Base-by-base conservation (phyloP, 208 protist genomes). In the Leishmania guyanensis region DNA sequence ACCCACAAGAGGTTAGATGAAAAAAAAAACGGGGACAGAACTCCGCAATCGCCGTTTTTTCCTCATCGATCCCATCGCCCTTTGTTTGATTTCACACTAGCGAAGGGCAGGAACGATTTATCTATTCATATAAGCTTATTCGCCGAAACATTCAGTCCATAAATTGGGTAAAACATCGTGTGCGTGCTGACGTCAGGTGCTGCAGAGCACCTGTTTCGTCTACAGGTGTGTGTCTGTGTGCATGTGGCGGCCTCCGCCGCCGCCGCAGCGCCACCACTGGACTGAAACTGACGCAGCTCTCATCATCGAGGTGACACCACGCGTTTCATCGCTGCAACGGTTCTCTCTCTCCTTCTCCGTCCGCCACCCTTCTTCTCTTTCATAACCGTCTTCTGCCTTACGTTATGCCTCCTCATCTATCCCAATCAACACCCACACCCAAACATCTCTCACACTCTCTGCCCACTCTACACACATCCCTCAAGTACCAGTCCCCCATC, bases 291-390 rank as follows among this genome's bases (percentile, higher is more conserved):
- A 29, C 62, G 62, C 4, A 14, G 26, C 1, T 39, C 62, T 68
- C 26, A 33, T 66, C 26, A 29, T 20, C 29, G 3, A 39, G 29
- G 5, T 29, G 4, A 8, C 29, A 43, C 62, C 29, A 68, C 29
- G n/a, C 83, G 20, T 83, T 79, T 77, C 66, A 56, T 51, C 54
- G 69, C 4, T 56, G 46, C 66, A 82, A 62, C 36, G 26, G 5
- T 46, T n/a, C 36, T 33, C 17, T 83, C 48, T 20, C 53, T 39
- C 8, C 72, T 51, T 68, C 62, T 68, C 58, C 26, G 58, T 16
- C 9, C 43, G 4, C 4, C 43, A 46, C 43, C 26, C 58, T 62
- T 22, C 33, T 84, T 64, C 36, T 14, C 71, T 84, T 65, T 20
- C 50, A n/a, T 69, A 20, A 75, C 74, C n/a, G n/a, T 53, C 9